A percentile compares a stretch with the other conserved stretches of the same genome.
phyloP scores from a whole-genome alignment of 164 flowering plant species.

The Litsea cubeba region DNA sequence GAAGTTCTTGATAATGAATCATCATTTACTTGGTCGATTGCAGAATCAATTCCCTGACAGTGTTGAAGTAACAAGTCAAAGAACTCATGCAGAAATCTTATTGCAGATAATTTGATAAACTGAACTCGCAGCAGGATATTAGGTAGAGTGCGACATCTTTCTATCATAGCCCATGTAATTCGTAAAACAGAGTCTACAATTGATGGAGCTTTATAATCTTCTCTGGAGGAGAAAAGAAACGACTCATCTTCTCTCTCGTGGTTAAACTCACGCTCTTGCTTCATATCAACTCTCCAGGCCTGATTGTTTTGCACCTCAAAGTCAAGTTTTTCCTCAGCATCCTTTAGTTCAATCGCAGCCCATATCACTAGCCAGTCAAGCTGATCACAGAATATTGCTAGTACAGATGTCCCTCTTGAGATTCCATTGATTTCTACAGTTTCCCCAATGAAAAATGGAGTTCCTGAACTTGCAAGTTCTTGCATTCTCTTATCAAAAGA shows the following conservation, averaged over 20 bases:
- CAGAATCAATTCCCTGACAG: conserved; percentile 25
- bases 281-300: conserved; percentile 33
- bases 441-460: conserved; percentile 13
- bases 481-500: conserved; percentile 52
- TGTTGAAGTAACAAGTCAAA: conserved; percentile 30
- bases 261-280: conserved; percentile 6
- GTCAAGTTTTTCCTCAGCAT: conserved; percentile 49
- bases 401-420: conserved; percentile 29
- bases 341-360: conserved; percentile 62
- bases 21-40: conserved; percentile 15
- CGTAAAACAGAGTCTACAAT: conserved; percentile 40
- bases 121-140: conserved; percentile 18
- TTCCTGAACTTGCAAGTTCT: conserved; percentile 41
- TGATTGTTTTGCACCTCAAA: conserved; percentile 38
- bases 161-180: conserved; percentile 40
- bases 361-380: conserved; percentile 60
- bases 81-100: conserved; percentile 41
- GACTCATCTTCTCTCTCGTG: conserved; percentile 16
- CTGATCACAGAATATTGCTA: conserved; percentile 41
- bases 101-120: conserved; percentile 46
- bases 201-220: conserved; percentile 48
- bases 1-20: conserved; percentile 24
- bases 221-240: conserved; percentile 32
- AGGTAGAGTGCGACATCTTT: conserved; percentile 48
- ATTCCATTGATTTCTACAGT: conserved; percentile 12